A percentile compares a stretch with the other conserved stretches of the same genome.
These are phyloP conservation scores for Aspergillus latus DNA, from an alignment of 2,329 filamentous ascomycete species.

Conservation along the genomic window DNA sequence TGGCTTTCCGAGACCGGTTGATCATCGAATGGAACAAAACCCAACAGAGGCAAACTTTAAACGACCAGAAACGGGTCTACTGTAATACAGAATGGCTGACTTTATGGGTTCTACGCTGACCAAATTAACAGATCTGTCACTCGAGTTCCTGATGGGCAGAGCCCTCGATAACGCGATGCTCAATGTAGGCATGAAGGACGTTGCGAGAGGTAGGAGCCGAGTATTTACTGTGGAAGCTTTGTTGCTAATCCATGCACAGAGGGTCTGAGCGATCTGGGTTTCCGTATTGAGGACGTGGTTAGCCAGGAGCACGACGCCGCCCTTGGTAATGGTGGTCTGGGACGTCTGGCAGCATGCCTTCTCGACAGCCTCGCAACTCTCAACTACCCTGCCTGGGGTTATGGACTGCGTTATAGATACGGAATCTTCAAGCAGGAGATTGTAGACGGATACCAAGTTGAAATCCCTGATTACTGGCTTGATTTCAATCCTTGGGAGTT, in stretches of 20 bases:
- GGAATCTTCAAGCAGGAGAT: slow-evolving; percentile 99
- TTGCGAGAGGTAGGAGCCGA: slow-evolving; percentile 66
- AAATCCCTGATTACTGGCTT: slow-evolving; percentile 98
- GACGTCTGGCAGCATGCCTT: slow-evolving; percentile 93
- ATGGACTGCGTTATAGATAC: slow-evolving; percentile 91
- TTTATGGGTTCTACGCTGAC: neutral
- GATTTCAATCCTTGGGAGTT: slow-evolving; percentile 99
- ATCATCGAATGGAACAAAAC: slow-evolving; percentile 98
- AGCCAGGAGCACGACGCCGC: slow-evolving; percentile 94
- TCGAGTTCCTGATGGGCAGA: slow-evolving; percentile 97
- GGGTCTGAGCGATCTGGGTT: slow-evolving; percentile 84
- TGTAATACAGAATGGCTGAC: slow-evolving; percentile 51
- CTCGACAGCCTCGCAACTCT: slow-evolving; percentile 92
- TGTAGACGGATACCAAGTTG: slow-evolving; percentile 94
- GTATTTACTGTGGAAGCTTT: slow-evolving; percentile 19
- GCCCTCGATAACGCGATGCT: slow-evolving; percentile 98
- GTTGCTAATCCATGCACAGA: slow-evolving; percentile 50
- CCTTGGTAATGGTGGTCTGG: slow-evolving; percentile 91
- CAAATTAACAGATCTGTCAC: slow-evolving; percentile 66
- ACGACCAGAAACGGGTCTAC: slow-evolving; percentile 91
- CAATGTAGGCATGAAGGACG: slow-evolving; percentile 84
- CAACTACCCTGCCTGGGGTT: slow-evolving; percentile 96
- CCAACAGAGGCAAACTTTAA: slow-evolving; percentile 90
- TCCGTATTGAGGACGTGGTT: slow-evolving; percentile 95
- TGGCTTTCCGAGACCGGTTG: slow-evolving; percentile 90